A percentile compares a stretch with the other conserved stretches of the same genome.
Evolutionary conservation across 805 yeast genomes (phyloP).

Genomic region (Metschnikowia noctiluminum): DNA sequence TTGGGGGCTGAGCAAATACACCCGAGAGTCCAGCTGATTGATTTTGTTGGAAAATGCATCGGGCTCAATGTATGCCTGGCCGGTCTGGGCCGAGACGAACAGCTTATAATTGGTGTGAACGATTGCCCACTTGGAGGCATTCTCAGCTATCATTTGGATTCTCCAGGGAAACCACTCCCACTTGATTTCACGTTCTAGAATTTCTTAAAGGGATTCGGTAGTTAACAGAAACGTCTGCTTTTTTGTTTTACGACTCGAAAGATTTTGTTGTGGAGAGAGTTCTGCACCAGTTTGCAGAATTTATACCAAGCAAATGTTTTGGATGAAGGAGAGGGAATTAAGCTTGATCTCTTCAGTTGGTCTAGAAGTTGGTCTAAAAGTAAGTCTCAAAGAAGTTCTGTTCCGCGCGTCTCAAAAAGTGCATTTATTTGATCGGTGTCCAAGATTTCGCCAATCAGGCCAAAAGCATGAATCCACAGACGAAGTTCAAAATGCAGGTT

Average conservation of each 20-base stretch:
- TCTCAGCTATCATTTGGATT: constrained; percentile 42
- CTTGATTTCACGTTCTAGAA: constrained; percentile 30
- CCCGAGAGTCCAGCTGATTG: constrained; percentile 43
- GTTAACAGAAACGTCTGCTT: no score
- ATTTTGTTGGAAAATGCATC: constrained; percentile 55
- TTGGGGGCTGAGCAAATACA: constrained; percentile 10
- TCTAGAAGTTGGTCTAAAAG: no score
- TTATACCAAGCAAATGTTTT: not conserved
- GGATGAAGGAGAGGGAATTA: not conserved
- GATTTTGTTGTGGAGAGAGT: no score
- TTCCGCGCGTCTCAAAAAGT: no score
- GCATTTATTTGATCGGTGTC: no score
- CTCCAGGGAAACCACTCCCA: constrained; percentile 34
- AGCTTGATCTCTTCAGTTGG: no score
- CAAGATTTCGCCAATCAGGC: no score
- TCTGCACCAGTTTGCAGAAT: not conserved
- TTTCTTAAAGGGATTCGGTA: not conserved
- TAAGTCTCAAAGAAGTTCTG: no score
- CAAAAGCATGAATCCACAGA: no score
- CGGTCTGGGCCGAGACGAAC: constrained; percentile 44
- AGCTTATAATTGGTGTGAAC: constrained; percentile 50
- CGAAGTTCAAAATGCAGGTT: no score
- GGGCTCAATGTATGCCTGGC: constrained; percentile 49
- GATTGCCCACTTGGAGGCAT: constrained; percentile 60
- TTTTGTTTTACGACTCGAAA: no score